phyloP scores from a whole-genome alignment of 2,329 filamentous ascomycete species.

The Aureobasidium sp. region DNA sequence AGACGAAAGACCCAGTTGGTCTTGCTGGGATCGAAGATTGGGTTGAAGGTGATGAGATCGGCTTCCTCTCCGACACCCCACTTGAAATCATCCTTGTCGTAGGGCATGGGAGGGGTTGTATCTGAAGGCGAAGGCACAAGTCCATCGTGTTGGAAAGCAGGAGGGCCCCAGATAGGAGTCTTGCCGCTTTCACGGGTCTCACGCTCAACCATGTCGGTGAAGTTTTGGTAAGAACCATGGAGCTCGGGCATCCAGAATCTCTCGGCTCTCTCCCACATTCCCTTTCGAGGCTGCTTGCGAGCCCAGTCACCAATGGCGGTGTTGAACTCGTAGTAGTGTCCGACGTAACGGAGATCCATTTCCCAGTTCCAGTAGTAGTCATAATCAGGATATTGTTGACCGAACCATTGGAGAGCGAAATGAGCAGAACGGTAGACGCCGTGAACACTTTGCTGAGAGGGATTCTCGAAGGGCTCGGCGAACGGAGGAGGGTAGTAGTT shows the following conservation, averaged over 20 bases:
- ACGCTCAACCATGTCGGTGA: conserved; percentile 57
- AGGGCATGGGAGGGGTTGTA: conserved; percentile 54
- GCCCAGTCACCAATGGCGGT: conserved; percentile 59
- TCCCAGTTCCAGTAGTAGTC: conserved; percentile 76
- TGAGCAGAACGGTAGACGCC: conserved; percentile 70
- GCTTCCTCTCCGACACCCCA: conserved; percentile 74
- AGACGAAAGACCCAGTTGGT: conserved; percentile 67
- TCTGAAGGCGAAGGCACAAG: conserved; percentile 55
- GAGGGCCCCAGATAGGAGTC: conserved; percentile 60
- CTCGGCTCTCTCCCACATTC: conserved; percentile 66
- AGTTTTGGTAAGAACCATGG: conserved; percentile 62
- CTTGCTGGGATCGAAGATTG: conserved; percentile 68
- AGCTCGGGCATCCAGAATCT: conserved; percentile 65
- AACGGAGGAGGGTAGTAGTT: conserved; percentile 82
- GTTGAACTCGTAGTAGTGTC: conserved; percentile 77
- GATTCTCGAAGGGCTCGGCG: conserved; percentile 63
- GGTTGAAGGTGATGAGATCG: conserved; percentile 66
- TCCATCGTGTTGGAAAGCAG: conserved; percentile 39
- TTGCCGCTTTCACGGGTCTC: conserved; percentile 44
- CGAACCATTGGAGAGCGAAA: conserved; percentile 47
- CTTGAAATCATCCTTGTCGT: conserved; percentile 58
- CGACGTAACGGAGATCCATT: conserved; percentile 73
- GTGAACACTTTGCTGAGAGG: conserved; percentile 63
- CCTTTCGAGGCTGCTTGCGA: conserved; percentile 61
- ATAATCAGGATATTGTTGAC: conserved; percentile 44